Evolutionary conservation across 768 basidiomycete species (phyloP).

Genomic region (Lactifluus subvellereus): DNA sequence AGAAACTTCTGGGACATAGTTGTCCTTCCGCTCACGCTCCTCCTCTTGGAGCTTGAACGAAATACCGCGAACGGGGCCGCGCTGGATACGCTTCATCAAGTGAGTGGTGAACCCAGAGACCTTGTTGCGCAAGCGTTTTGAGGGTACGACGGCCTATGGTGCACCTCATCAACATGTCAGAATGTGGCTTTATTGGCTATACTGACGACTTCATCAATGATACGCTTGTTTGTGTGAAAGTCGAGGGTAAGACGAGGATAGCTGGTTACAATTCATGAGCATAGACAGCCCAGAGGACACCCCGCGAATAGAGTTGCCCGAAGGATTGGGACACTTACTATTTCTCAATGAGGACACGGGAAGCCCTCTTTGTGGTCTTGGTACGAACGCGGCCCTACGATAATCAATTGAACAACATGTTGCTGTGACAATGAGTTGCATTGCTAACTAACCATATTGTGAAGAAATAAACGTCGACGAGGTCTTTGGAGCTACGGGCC

Average conservation of each 20-base stretch:
- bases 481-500: constrained; percentile 23
- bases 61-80: constrained; percentile 97
- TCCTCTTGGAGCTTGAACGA: constrained; percentile 99
- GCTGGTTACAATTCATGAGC: constrained; percentile 37
- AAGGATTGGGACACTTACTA: constrained; percentile 53
- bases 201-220: constrained; percentile 94
- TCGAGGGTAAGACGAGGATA: constrained; percentile 99
- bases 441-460: constrained; percentile 50
- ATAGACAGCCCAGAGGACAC: background rate
- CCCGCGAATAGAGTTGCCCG: background rate
- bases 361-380: constrained; percentile 99
- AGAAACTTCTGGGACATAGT: constrained; percentile 97
- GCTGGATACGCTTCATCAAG: constrained; percentile 99
- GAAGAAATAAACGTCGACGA: constrained; percentile 17
- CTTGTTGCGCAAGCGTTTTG: constrained; percentile 99
- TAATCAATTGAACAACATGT: background rate
- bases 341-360: constrained; percentile 98
- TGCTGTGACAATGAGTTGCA: background rate
- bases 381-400: constrained; percentile 96
- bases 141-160: constrained; percentile 81
- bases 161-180: background rate
- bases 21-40: constrained; percentile 98
- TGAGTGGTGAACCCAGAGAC: constrained; percentile 99
- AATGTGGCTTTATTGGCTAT: constrained; percentile 9
- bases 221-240: constrained; percentile 99